phyloP scores from a whole-genome alignment of 371 early-diverging fungal species.

The Fennellomyces sp. region DNA sequence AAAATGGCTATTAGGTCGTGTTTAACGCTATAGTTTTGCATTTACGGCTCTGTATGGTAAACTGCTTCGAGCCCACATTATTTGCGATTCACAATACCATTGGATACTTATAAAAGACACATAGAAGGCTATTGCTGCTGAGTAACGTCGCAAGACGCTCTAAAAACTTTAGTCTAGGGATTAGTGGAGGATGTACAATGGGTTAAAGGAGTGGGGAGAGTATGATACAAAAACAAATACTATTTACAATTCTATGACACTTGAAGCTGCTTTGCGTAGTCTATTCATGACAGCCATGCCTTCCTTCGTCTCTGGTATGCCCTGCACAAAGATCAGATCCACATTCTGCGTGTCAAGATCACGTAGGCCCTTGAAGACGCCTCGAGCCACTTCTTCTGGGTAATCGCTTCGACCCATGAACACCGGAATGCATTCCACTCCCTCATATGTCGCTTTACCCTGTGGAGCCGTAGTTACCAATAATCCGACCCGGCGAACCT shows the following conservation, averaged over 20 bases:
- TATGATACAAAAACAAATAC: background rate
- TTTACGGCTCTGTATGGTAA: too few relatives aligned
- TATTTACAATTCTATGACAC: constrained; percentile 10
- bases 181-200: too few relatives aligned
- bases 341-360: constrained; percentile 79
- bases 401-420: constrained; percentile 49
- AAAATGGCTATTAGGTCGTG: too few relatives aligned
- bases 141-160: too few relatives aligned
- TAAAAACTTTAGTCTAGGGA: too few relatives aligned
- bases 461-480: constrained; percentile 32
- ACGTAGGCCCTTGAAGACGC: constrained; percentile 85
- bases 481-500: constrained; percentile 7
- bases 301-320: constrained; percentile 77
- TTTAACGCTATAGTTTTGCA: too few relatives aligned
- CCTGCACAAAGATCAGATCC: constrained; percentile 88
- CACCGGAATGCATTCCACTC: constrained; percentile 20
- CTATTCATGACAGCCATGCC: constrained; percentile 99
- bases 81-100: too few relatives aligned
- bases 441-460: constrained; percentile 11
- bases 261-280: constrained; percentile 86
- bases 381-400: constrained; percentile 74
- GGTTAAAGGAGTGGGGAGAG: too few relatives aligned
- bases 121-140: too few relatives aligned
- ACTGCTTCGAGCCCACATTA: too few relatives aligned
- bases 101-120: too few relatives aligned